phyloP scores from a whole-genome alignment of 2,329 filamentous ascomycete species.

The Hymenoscyphus occultus region DNA sequence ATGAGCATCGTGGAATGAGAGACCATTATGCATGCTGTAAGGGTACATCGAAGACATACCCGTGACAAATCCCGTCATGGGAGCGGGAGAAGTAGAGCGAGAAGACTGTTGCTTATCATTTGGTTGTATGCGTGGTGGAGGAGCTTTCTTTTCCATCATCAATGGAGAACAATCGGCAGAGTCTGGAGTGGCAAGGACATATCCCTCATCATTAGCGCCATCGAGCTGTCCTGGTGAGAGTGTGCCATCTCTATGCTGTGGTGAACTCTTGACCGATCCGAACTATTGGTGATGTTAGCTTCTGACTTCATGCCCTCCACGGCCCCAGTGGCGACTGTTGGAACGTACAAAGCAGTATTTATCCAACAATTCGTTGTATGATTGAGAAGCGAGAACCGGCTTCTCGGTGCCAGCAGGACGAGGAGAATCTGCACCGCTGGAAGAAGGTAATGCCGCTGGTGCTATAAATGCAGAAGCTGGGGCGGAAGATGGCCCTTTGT shows the following conservation, averaged over 20 bases:
- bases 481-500: constrained; percentile 20
- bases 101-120: constrained; percentile 35
- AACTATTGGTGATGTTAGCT: constrained; percentile 52
- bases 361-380: constrained; percentile 95
- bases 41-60: constrained; percentile 43
- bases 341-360: constrained; percentile 99
- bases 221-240: constrained; percentile 44
- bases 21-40: constrained; percentile 34
- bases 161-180: constrained; percentile 37
- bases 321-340: constrained; percentile 33
- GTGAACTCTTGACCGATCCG: constrained; percentile 57
- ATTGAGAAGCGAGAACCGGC: constrained; percentile 75
- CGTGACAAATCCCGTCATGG: constrained; percentile 46
- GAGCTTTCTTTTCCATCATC: constrained; percentile 29
- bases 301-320: constrained; percentile 15
- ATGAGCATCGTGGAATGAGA: constrained; percentile 37
- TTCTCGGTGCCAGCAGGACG: constrained; percentile 53
- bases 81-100: constrained; percentile 45
- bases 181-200: constrained; percentile 32
- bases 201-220: constrained; percentile 41
- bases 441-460: constrained; percentile 21
- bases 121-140: constrained; percentile 28
- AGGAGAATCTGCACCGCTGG: constrained; percentile 49
- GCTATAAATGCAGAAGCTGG: constrained; percentile 23
- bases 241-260: constrained; percentile 49